A percentile compares a stretch with the other conserved stretches of the same genome.
phyloP scores from a whole-genome alignment of 768 basidiomycete species.

The Rhizopogon sp. region DNA sequence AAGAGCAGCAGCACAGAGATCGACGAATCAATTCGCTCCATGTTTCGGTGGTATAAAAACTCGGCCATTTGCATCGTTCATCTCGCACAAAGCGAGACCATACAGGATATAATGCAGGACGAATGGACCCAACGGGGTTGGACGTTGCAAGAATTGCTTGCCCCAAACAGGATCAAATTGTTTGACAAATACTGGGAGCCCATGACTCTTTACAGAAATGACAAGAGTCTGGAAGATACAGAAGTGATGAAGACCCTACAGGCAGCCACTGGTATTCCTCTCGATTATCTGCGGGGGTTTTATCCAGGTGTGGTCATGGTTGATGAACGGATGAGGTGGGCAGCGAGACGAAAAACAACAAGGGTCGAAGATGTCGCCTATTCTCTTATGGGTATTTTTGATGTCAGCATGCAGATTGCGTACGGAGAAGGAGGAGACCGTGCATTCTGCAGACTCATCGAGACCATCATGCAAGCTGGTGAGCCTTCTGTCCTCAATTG shows the following conservation, averaged over 20 bases:
- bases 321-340: slow-evolving; percentile 8
- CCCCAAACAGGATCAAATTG: not conserved
- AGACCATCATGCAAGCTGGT: not conserved
- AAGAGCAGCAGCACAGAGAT: slow-evolving; percentile 11
- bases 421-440: slow-evolving; percentile 12
- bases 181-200: not conserved
- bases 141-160: slow-evolving; percentile 3
- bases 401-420: slow-evolving; percentile 7
- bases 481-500: slow-evolving; percentile 2
- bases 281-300: too few species aligned
- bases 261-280: too few species aligned
- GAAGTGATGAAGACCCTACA: too few species aligned
- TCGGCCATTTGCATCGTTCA: slow-evolving; percentile 6
- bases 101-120: too few species aligned
- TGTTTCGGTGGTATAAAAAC: slow-evolving; percentile 11
- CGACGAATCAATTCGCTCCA: slow-evolving; percentile 9
- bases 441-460: slow-evolving; percentile 2
- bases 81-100: not conserved
- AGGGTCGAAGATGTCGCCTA: slow-evolving; percentile 11
- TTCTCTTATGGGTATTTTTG: slow-evolving; percentile 10
- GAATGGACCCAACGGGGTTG: slow-evolving; percentile 3
- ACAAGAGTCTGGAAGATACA: too few species aligned
- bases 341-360: slow-evolving; percentile 9
- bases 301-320: too few species aligned
- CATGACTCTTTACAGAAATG: too few species aligned